phyloP scores from a whole-genome alignment of 352 stramenopile genomes.

The Globisporangium viniferum region DNA sequence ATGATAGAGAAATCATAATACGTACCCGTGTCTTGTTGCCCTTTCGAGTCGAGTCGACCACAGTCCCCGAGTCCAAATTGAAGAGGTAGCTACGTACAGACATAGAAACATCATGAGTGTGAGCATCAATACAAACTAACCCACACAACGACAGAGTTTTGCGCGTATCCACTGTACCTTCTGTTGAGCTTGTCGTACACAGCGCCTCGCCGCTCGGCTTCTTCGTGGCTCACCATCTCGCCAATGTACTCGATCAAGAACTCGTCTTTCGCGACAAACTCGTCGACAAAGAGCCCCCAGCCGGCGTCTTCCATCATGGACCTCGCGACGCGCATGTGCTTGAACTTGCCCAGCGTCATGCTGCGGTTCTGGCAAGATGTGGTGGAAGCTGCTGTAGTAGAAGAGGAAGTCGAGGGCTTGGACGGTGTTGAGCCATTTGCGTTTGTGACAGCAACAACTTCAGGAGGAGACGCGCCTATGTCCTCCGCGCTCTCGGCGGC shows the following conservation, averaged over 20 bases:
- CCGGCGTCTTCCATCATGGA: conserved; percentile 80
- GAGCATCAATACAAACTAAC: not conserved
- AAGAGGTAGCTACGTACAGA: conserved; percentile 86
- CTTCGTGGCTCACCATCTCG: conserved; percentile 90
- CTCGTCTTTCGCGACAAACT: conserved; percentile 88
- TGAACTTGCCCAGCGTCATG: conserved; percentile 45
- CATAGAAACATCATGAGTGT: not conserved
- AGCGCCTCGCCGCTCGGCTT: conserved; percentile 84
- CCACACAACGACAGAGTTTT: not conserved
- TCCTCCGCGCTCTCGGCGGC: conserved; percentile 22
- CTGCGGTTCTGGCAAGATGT: conserved; percentile 71
- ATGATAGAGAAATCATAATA: not conserved
- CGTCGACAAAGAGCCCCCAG: conserved; percentile 91
- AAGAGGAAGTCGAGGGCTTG: not conserved
- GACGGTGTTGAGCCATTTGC: not conserved
- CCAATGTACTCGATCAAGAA: conserved; percentile 96
- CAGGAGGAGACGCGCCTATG: not conserved
- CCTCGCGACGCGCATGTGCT: conserved; percentile 71
- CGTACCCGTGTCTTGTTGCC: conserved; percentile 92
- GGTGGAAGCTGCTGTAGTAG: not conserved
- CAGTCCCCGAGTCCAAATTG: conserved; percentile 90
- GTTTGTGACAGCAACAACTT: not conserved
- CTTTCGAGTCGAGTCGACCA: conserved; percentile 92
- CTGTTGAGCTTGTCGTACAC: conserved; percentile 89
- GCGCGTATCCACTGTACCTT: conserved; percentile 25